Evolutionary conservation across 1,284 basidiomycete genomes (phyloP), one percentile per base, ranked within the genome.

Genomic region (Lentinus polychrous): DNA sequence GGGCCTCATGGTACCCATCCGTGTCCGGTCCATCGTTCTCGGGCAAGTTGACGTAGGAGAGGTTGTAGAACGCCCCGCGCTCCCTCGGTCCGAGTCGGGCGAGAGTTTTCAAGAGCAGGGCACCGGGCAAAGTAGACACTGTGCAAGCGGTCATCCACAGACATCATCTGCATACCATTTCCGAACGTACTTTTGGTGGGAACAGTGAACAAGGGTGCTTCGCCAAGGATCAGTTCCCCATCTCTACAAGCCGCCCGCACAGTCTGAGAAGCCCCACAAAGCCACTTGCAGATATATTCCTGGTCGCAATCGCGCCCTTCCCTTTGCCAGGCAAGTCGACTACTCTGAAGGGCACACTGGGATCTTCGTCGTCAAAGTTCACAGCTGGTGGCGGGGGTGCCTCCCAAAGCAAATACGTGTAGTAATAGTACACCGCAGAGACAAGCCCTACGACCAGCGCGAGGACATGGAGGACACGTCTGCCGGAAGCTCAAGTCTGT

Each of bases 41-140:
- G 1, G 75, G 76, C 32, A 79, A 66, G 49, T 74, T 65, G 23
- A 78, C 73, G 55, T 76, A 77, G 11, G 79, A 81, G 3, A 81
- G 68, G 49, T 78, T 72, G 49, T 72, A 68, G 56, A 78, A 79
- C 3, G 69, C 63, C 34, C 64, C 58, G 15, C 66, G 66, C 36
- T 70, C 63, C 3, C 53, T 38, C 0, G 59, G 54, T 3, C 59
- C 57, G 15, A 75, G 63, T 23, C 55, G 54, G 6, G 60, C 56
- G 8, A 81, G 52, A 18, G 63, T 56, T 8, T 62, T 52, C 7
- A 62, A 58, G n/a, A 81, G 66, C 10, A 78, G 54, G 0, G 62
- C 62, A 7, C 66, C 62, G 2, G 79, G 78, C 0, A 73, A 75
- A 3, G 64, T 60, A 1, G 62, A 61, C n/a, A 71, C 75, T 76